A percentile compares a stretch with the other conserved stretches of the same genome.
Conservation (phyloP, 441 rosid genomes). For the Gossypium gossypioides region DNA sequence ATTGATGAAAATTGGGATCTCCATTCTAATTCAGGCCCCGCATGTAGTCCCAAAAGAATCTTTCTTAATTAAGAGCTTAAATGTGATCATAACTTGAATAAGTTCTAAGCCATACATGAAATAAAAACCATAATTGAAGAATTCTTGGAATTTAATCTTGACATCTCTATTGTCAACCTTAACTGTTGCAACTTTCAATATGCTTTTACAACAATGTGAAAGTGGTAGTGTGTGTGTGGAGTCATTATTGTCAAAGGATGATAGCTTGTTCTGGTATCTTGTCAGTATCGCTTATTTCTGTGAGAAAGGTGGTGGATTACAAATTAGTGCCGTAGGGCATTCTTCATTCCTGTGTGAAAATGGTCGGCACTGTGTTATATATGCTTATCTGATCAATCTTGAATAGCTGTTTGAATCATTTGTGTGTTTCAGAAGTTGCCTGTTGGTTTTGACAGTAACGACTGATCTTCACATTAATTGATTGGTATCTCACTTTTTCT, state of each 20-base stretch:
- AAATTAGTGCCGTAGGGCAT: not conserved
- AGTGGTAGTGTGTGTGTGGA: not conserved
- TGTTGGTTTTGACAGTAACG: not conserved
- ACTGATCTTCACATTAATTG: not conserved
- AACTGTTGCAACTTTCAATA: not conserved
- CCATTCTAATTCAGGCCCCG: not conserved
- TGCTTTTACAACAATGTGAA: not conserved
- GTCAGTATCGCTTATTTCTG: not conserved
- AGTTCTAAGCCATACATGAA: not conserved
- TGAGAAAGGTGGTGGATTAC: not conserved
- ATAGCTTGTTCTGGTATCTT: not conserved
- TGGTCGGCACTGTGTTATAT: not conserved
- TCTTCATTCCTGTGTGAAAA: not conserved
- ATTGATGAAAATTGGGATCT: not conserved
- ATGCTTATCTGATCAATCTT: slow-evolving; percentile 2
- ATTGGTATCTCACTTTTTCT: not conserved
- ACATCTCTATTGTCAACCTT: not conserved
- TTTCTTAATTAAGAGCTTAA: not conserved
- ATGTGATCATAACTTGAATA: not conserved
- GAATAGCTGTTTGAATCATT: not conserved
- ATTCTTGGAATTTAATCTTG: slow-evolving; percentile 6
- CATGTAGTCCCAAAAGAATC: not conserved
- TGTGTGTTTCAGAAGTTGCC: not conserved
- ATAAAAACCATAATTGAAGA: not conserved
- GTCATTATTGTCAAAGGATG: not conserved